Evolutionary conservation across 169 alveolate genomes (phyloP), one percentile per base, ranked within the genome.

Genomic region (Cryptosporidium muris): DNA sequence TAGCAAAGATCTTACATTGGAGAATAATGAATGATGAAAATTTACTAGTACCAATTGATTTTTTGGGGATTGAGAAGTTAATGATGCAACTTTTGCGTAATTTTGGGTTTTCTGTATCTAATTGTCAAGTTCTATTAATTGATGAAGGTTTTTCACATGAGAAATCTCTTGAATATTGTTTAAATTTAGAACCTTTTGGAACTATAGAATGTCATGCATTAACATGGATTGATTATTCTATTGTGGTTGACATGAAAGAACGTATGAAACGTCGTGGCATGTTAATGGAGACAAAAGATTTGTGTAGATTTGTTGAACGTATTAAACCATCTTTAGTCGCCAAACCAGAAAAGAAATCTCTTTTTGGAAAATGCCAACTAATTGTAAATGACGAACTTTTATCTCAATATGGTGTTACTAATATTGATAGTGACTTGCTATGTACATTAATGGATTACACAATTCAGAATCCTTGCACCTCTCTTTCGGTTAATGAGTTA

Each of bases 191-290:
- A 51, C 85, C 85, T 4, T 74, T 74, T 60, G 85, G 74, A 11
- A 47, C 60, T 52, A 58, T 74, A 40, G 85, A 74, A 51, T 74
- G 85, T 51, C 85, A 58, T 48, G 67, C 68, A 53, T 45, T 74
- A 56, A 74, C 85, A 16, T 74, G 85, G 85, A 9, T 74, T 36
- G 85, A 74, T 63, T 74, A 58, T 58, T 74, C 85, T 7, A 42
- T 58, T 43, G 85, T 74, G 25, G 60, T 74, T 66, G 85, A 74
- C 42, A 74, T 74, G 14, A 74, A 74, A 51, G 42, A 16, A 36
- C 54, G 85, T 58, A 74, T 74, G 85, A 74, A 74, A 37, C 54
- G 85, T 47, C 54, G 85, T 45, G 85, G 85, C 2, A 74, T 74
- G 85, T 74, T n/a, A 36, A 11, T 74, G 51, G 85, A 74, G 14